Conservation (phyloP, 2,329 filamentous ascomycete genomes). For the Hypoxylon sp. region DNA sequence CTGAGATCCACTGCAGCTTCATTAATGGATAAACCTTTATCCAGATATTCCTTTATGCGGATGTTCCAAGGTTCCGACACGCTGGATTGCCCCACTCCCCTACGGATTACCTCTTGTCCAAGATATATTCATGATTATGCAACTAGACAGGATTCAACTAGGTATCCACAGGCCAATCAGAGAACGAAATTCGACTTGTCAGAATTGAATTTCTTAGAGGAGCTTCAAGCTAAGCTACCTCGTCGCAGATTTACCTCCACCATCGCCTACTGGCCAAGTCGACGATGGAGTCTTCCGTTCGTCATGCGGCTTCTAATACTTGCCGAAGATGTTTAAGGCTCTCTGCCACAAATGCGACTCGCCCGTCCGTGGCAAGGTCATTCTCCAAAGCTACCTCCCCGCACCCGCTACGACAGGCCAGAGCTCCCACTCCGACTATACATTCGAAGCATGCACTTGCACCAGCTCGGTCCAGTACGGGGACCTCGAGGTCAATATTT, state of each 20-base stretch:
- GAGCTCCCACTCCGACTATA: constrained; percentile 14
- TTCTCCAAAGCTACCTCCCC: constrained; percentile 36
- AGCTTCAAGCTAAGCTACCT: constrained; percentile 3
- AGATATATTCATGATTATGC: neutral
- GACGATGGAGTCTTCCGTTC: constrained; percentile 44
- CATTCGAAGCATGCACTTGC: constrained; percentile 18
- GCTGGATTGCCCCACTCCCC: neutral
- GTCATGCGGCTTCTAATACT: constrained; percentile 39
- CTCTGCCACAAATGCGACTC: constrained; percentile 29
- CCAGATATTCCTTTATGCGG: too few relatives aligned
- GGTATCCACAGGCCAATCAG: neutral
- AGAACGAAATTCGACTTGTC: neutral
- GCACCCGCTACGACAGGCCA: constrained; percentile 17
- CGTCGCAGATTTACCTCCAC: constrained; percentile 16
- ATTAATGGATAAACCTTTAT: neutral
- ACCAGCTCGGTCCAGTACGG: neutral
- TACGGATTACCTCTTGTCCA: neutral
- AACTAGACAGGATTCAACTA: too few relatives aligned
- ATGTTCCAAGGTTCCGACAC: neutral
- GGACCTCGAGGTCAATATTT: constrained; percentile 38
- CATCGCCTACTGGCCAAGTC: constrained; percentile 5
- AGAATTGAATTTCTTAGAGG: constrained; percentile 12
- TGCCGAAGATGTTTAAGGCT: constrained; percentile 43
- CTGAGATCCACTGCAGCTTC: neutral
- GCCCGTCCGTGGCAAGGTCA: constrained; percentile 29